Evolutionary conservation across 2,329 filamentous ascomycete species (phyloP), one percentile per base, ranked within the genome.

Genomic region (Aspergillus sp.): DNA sequence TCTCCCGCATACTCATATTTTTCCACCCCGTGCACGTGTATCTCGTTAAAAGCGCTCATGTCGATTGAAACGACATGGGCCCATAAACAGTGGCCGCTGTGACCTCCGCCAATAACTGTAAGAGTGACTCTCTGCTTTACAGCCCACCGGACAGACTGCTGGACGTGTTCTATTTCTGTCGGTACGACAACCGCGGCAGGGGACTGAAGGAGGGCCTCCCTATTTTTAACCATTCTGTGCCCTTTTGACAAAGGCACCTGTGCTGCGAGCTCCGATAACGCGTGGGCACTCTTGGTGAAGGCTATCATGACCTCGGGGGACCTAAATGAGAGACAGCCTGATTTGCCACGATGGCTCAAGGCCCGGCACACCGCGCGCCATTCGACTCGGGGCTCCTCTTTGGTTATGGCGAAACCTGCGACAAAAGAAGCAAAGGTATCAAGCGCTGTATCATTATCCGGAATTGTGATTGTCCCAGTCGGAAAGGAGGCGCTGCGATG

Each of bases 81-180:
- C 77, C 71, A 73, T 45, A 84, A 61, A 67, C 84, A 88, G 52
- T 88, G 82, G 7, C 79, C 82, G 62, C 85, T 83, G 64, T 88
- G 85, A 12, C 86, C 76, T 1, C 86, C 85, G 7, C 83, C 80
- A 17, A 88, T 13, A 24, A 87, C 69, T 0, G 80, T 82, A 51
- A 86, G 68, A 42, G 78, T 65, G 1, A 76, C 27, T 0, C 56
- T 55, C 53, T 84, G 72, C 60, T 80, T 68, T 9, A 83, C 37
- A 62, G 84, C 83, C 85, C 83, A 88, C 65, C 40, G 66, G 51
- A 87, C 79, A 61, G 84, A 87, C 3, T 75, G 48, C 64, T 85
- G 83, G 41, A 88, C 64, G 0, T 86, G 78, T 39, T n/a, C 34
- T 24, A 84, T 46, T 2, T 77, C 65, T 53, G 68, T 80, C 11